phyloP scores from a whole-genome alignment of 2,329 filamentous ascomycete genomes.

The Fusarium neocosmosporiellum region DNA sequence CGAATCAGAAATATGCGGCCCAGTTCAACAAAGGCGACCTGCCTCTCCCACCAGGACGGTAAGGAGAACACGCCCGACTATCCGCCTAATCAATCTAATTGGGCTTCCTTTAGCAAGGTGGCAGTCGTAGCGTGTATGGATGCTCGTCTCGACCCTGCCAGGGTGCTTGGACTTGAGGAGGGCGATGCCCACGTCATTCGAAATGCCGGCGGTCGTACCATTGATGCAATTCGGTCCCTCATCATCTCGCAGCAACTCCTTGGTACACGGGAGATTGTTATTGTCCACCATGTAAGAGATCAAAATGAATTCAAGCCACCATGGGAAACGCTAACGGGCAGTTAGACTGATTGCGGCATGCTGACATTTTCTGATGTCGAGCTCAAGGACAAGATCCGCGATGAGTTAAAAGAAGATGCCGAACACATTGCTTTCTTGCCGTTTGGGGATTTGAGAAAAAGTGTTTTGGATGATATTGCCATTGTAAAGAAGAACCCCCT shows the following conservation, averaged over 20 bases:
- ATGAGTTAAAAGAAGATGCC: background rate
- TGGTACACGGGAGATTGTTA: background rate
- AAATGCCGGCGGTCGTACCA: background rate
- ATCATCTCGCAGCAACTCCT: background rate
- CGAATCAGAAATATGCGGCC: background rate
- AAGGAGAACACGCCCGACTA: background rate
- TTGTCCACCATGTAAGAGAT: background rate
- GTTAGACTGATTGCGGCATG: background rate
- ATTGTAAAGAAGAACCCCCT: background rate
- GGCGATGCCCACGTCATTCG: background rate
- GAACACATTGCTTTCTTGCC: background rate
- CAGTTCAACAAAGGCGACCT: background rate
- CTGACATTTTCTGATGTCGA: background rate
- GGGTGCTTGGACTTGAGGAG: background rate
- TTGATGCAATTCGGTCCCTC: background rate
- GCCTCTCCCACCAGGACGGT: background rate
- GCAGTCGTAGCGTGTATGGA: background rate
- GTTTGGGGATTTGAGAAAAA: background rate
- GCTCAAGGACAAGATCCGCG: background rate
- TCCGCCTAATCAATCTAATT: background rate
- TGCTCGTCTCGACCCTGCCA: background rate
- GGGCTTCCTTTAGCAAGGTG: background rate
- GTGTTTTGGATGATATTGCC: background rate
- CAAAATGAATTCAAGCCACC: fast-evolving
- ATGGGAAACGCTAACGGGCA: background rate